Percentiles rank a stretch among this genome's conserved stretches.
Evolutionary conservation across 106 monocot species (phyloP).

Genomic region (Dioscorea alata): DNA sequence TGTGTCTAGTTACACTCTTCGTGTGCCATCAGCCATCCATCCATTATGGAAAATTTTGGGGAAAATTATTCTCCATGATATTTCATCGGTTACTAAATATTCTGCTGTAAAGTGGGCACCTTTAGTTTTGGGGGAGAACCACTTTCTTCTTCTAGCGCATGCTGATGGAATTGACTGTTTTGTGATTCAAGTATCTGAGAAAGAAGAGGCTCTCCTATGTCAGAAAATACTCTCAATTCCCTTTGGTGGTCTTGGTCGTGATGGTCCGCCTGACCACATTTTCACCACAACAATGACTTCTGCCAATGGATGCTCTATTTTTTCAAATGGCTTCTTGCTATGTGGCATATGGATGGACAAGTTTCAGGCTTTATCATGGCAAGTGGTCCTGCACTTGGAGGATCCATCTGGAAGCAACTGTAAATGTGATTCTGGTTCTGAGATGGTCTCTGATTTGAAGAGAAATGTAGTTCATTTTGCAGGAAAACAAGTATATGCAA

Average conservation of each 20-base stretch:
- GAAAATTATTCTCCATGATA: slow-evolving; percentile 30
- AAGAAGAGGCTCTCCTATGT: slow-evolving; percentile 30
- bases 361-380: slow-evolving; percentile 71
- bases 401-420: slow-evolving; percentile 24
- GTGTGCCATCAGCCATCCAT: slow-evolving; percentile 24
- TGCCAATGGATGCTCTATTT: slow-evolving; percentile 19
- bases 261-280: slow-evolving; percentile 47
- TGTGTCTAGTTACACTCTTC: slow-evolving; percentile 25
- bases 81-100: slow-evolving; percentile 30
- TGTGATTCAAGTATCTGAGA: slow-evolving; percentile 30
- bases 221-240: slow-evolving; percentile 57
- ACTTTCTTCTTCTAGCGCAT: slow-evolving; percentile 72
- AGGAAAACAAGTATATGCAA: slow-evolving; percentile 31
- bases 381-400: slow-evolving; percentile 50
- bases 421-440: slow-evolving; percentile 18
- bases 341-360: slow-evolving; percentile 54
- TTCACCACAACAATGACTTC: slow-evolving; percentile 46
- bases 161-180: slow-evolving; percentile 73
- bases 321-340: slow-evolving; percentile 48
- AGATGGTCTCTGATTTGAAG: slow-evolving; percentile 4
- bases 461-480: slow-evolving; percentile 19
- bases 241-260: slow-evolving; percentile 21
- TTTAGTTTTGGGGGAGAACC: slow-evolving; percentile 43
- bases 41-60: slow-evolving; percentile 62
- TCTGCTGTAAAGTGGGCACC: slow-evolving; percentile 74